These are phyloP conservation scores for Macrophomina tecta DNA, from an alignment of 2,329 filamentous ascomycete species.

Conservation along the genomic window DNA sequence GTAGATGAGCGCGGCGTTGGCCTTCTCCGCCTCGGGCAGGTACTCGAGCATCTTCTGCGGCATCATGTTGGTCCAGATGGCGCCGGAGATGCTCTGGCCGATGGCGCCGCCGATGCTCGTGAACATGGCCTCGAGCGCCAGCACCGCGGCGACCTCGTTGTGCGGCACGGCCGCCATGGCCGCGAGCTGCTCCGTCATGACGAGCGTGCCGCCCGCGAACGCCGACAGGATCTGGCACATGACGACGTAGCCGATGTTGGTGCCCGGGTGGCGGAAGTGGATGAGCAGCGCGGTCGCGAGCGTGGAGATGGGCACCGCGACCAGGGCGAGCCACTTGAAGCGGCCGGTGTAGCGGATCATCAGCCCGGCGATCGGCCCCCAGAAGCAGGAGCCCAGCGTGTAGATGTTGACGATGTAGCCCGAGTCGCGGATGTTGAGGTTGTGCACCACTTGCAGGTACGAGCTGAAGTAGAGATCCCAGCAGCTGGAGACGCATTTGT, in stretches of 20 bases:
- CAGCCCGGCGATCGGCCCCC: conserved; percentile 33
- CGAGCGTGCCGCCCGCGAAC: conserved; percentile 39
- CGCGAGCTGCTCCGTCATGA: conserved; percentile 29
- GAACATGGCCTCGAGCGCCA: conserved; percentile 67
- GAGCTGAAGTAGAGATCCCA: conserved; percentile 43
- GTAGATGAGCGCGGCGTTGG: conserved; percentile 54
- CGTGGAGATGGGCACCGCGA: conserved; percentile 34
- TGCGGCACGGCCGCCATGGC: conserved; percentile 45
- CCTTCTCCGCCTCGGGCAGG: conserved; percentile 51
- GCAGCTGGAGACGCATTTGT: not conserved
- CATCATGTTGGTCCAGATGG: conserved; percentile 67
- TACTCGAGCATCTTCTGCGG: conserved; percentile 51
- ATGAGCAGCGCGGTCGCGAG: conserved; percentile 41
- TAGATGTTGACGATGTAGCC: conserved; percentile 40
- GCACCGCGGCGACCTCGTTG: conserved; percentile 64
- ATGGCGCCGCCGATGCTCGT: conserved; percentile 57
- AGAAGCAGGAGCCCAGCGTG: conserved; percentile 36
- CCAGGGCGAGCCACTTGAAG: conserved; percentile 30
- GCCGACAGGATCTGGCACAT: conserved; percentile 42
- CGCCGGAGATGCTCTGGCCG: conserved; percentile 59
- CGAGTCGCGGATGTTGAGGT: conserved; percentile 31
- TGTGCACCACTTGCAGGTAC: conserved; percentile 41
- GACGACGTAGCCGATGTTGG: conserved; percentile 39
- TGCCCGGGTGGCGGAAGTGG: conserved; percentile 38
- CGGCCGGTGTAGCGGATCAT: conserved; percentile 28